A percentile compares a stretch with the other conserved stretches of the same genome.
Conservation (phyloP, 2,329 filamentous ascomycete species). For the Fulvia fulva region DNA sequence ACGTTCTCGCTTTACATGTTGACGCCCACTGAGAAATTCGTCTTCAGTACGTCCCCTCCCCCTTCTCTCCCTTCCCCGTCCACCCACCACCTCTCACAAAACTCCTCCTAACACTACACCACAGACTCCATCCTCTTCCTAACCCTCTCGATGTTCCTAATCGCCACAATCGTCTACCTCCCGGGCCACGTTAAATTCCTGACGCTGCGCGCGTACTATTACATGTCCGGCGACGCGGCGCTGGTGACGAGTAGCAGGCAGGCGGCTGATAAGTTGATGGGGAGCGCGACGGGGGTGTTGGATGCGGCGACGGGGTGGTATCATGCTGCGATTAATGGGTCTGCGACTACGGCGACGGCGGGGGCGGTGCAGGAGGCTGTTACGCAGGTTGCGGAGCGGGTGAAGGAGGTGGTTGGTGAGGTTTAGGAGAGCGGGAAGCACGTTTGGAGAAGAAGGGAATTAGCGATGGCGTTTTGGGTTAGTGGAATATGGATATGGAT, state of each 20-base stretch:
- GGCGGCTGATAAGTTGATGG: constrained; percentile 19
- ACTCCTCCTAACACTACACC: too few relatives aligned
- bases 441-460: not conserved
- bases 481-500: not conserved
- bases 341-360: constrained; percentile 6
- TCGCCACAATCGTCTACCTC: constrained; percentile 86
- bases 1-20: constrained; percentile 97
- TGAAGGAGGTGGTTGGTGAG: constrained; percentile 6
- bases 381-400: constrained; percentile 13
- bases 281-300: constrained; percentile 19
- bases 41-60: constrained; percentile 71
- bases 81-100: not conserved
- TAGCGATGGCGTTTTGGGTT: not conserved
- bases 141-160: constrained; percentile 77
- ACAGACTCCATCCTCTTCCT: constrained; percentile 94
- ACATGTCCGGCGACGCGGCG: constrained; percentile 71
- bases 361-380: constrained; percentile 18
- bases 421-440: not conserved
- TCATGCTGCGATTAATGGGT: constrained; percentile 21
- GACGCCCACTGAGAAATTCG: constrained; percentile 90
- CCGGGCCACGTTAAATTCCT: constrained; percentile 85
- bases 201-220: constrained; percentile 84
- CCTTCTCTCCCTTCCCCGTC: not conserved
- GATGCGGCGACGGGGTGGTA: constrained; percentile 24
- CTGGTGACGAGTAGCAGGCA: constrained; percentile 11